These are phyloP conservation scores for Amaranthus hypochondriacus DNA, from an alignment of 148 eudicot genomes.

Conservation along the genomic window DNA sequence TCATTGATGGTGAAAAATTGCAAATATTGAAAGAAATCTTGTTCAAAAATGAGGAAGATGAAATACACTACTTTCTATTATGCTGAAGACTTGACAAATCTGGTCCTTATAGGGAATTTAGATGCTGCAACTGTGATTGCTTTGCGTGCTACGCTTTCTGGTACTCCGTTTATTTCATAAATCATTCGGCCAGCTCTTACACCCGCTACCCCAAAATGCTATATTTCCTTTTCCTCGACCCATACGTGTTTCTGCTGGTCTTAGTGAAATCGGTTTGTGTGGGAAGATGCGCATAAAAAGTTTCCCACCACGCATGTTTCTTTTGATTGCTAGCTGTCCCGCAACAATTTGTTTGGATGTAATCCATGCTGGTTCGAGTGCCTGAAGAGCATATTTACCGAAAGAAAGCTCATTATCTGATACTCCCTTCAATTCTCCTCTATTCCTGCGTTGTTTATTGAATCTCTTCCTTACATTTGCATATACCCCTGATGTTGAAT, in stretches of 20 bases:
- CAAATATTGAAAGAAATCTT: neutral
- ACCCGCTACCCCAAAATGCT: constrained; percentile 32
- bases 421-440: constrained; percentile 31
- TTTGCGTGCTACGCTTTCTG: constrained; percentile 29
- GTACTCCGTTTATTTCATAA: constrained; percentile 32
- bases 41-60: constrained; percentile 1
- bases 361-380: constrained; percentile 32
- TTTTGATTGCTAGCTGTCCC: constrained; percentile 31
- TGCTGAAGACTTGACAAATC: constrained; percentile 19
- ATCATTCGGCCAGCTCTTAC: constrained; percentile 29
- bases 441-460: constrained; percentile 29
- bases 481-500: constrained; percentile 37
- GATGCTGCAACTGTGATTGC: constrained; percentile 34
- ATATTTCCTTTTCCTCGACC: constrained; percentile 34
- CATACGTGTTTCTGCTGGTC: constrained; percentile 40
- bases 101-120: constrained; percentile 26
- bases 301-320: constrained; percentile 33
- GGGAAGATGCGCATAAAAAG: constrained; percentile 29
- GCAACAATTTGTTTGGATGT: constrained; percentile 26
- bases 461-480: constrained; percentile 26
- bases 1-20: neutral
- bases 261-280: constrained; percentile 28
- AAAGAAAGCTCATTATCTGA: constrained; percentile 24
- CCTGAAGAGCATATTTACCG: constrained; percentile 31
- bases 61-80: neutral